Conservation (phyloP, 208 protist species). For the Tritrichomonas musculus region DNA sequence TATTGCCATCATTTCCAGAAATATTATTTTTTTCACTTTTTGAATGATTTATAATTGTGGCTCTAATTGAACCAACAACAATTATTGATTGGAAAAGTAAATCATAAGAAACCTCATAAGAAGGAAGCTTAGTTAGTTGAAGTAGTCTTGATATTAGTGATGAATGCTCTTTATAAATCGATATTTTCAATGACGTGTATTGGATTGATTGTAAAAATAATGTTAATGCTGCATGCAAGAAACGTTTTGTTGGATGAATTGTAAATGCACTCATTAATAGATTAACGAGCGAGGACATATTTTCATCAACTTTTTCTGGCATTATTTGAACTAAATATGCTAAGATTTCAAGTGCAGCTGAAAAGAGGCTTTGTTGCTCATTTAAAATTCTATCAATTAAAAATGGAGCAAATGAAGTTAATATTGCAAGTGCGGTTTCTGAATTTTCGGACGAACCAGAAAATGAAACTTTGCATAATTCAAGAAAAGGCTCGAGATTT, state of each 20-base stretch:
- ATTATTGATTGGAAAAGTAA: neutral
- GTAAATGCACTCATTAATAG: neutral
- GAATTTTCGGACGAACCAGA: neutral
- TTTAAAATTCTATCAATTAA: neutral
- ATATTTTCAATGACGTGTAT: neutral
- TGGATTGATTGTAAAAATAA: neutral
- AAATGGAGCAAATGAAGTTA: neutral
- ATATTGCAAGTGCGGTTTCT: neutral
- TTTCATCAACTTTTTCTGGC: neutral
- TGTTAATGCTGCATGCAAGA: neutral
- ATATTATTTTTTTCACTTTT: neutral
- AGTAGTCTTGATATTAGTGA: neutral
- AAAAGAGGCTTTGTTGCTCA: neutral
- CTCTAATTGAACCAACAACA: neutral
- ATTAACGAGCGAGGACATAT: neutral
- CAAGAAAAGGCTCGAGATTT: neutral
- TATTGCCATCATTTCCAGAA: neutral
- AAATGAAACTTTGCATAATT: neutral
- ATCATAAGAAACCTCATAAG: neutral
- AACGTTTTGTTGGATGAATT: neutral
- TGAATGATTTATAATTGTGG: neutral
- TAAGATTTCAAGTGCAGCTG: neutral
- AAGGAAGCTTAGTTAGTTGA: neutral
- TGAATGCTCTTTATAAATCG: neutral
- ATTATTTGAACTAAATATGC: neutral